These are phyloP conservation scores for Mycena pura DNA, from an alignment of 768 basidiomycete species.

Conservation along the genomic window DNA sequence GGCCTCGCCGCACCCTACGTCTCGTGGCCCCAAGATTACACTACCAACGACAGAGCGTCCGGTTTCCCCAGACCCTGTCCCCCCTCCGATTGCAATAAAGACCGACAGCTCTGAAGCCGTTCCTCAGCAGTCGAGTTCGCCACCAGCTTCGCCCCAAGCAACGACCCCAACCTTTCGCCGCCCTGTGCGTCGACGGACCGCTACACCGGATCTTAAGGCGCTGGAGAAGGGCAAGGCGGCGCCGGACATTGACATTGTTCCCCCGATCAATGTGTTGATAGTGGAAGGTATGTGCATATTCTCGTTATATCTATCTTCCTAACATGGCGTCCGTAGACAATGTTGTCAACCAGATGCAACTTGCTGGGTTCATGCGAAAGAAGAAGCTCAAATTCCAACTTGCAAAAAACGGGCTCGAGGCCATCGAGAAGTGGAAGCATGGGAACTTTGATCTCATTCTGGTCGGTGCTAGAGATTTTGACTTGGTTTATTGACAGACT, in stretches of 20 bases:
- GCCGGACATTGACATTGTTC: conserved; percentile 78
- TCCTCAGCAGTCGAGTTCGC: not conserved
- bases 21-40: not conserved
- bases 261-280: conserved; percentile 97
- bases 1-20: conserved; percentile 20
- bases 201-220: conserved; percentile 35
- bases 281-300: conserved; percentile 80
- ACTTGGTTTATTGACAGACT: conserved; percentile 22
- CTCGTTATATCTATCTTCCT: conserved; percentile 13
- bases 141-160: conserved; percentile 11
- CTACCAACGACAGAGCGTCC: not conserved
- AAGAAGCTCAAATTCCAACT: conserved; percentile 95
- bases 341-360: conserved; percentile 96
- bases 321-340: conserved; percentile 70
- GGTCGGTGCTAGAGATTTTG: conserved; percentile 72
- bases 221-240: conserved; percentile 59
- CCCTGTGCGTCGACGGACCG: conserved; percentile 30
- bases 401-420: conserved; percentile 94
- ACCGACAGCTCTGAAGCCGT: not conserved
- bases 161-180: conserved; percentile 23
- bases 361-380: conserved; percentile 96
- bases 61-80: not conserved
- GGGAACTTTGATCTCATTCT: conserved; percentile 96
- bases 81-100: conserved; percentile 12
- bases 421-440: conserved; percentile 92